These are phyloP conservation scores for Macrophomina tecta DNA, from an alignment of 2,329 filamentous ascomycete species.

Conservation along the genomic window DNA sequence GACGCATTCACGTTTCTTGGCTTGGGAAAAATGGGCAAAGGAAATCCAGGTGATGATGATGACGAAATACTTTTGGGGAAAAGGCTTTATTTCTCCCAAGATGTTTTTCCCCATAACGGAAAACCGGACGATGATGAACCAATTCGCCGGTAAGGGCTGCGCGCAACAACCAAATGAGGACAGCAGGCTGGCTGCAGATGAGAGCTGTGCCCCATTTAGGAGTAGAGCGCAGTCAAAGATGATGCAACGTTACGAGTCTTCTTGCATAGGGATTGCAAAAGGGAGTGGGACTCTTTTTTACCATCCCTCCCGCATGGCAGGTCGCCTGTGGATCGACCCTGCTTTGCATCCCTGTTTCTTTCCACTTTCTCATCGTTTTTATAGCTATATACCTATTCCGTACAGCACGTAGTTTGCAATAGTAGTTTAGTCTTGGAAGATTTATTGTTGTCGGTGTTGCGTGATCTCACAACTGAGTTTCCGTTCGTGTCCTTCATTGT, in stretches of 20 bases:
- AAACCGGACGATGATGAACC: constrained; percentile 16
- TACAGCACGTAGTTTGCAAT: constrained; percentile 27
- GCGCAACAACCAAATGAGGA: not conserved
- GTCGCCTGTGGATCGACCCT: not conserved
- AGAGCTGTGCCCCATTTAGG: not conserved
- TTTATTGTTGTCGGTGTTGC: not conserved
- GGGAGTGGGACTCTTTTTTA: not conserved
- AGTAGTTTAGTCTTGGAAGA: constrained; percentile 11
- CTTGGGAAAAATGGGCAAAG: constrained; percentile 6
- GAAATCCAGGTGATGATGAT: constrained; percentile 24
- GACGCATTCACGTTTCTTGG: constrained; percentile 18
- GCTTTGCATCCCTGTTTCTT: not conserved
- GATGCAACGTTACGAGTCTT: constrained; percentile 26
- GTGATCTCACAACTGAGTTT: not conserved
- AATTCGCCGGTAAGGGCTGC: not conserved
- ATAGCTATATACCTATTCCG: constrained; percentile 27
- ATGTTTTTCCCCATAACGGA: not conserved
- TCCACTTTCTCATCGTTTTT: not conserved
- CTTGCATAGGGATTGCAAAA: constrained; percentile 15
- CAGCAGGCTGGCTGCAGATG: not conserved
- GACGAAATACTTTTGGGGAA: not conserved
- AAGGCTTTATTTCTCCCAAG: constrained; percentile 13
- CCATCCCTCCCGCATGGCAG: not conserved
- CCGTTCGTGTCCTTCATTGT: no score
- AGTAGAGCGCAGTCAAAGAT: not conserved